Evolutionary conservation across 106 monocot species (phyloP).

Genomic region (Apostasia shenzhenica): DNA sequence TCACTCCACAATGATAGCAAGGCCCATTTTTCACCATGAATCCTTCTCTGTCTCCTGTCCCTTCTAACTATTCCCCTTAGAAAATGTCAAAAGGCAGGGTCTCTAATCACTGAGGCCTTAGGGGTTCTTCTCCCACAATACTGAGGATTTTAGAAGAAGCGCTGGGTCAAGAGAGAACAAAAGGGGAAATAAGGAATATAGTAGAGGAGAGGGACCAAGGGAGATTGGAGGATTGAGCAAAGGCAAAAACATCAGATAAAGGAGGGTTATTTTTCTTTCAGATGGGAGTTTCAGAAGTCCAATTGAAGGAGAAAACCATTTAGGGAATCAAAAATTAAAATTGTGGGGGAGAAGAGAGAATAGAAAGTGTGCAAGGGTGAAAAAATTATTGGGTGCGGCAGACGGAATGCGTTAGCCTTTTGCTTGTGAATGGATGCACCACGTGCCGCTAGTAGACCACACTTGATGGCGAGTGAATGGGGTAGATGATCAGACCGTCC

Average conservation of each 20-base stretch:
- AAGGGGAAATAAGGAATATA: background rate
- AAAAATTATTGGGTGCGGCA: too few species aligned
- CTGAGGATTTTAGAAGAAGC: background rate
- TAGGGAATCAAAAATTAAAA: conserved; percentile 3
- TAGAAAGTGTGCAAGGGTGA: too few species aligned
- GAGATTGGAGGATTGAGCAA: background rate
- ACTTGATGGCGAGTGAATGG: too few species aligned
- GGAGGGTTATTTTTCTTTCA: background rate
- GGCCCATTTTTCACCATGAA: conserved; percentile 94
- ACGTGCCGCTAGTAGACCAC: too few species aligned
- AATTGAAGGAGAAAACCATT: conserved; percentile 15
- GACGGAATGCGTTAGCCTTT: too few species aligned
- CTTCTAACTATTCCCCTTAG: background rate
- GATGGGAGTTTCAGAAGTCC: conserved; percentile 4
- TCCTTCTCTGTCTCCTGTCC: conserved; percentile 10
- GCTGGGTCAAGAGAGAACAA: background rate
- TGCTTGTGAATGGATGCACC: too few species aligned
- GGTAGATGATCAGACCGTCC: too few species aligned
- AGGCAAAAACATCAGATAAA: background rate
- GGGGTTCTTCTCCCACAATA: background rate
- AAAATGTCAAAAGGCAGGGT: background rate
- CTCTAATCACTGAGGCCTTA: background rate
- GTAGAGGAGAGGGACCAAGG: background rate
- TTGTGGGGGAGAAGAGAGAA: conserved; percentile 1
- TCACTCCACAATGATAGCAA: conserved; percentile 98